These are phyloP conservation scores for Ogataea ramenticola DNA, from an alignment of 805 yeast species.

Conservation along the genomic window DNA sequence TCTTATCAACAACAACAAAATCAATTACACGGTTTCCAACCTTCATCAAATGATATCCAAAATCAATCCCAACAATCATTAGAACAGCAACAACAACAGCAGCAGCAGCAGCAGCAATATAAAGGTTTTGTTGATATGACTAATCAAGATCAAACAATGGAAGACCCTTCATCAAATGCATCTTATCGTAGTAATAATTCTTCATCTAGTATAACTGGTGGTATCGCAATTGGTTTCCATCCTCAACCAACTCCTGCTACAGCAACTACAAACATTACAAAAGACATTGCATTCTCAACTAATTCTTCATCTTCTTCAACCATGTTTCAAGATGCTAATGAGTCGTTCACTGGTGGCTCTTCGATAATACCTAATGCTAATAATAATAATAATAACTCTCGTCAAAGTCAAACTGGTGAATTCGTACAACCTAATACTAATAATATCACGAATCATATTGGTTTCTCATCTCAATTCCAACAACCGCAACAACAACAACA, in stretches of 20 bases:
- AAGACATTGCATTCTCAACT: constrained; percentile 36
- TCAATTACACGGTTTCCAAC: not conserved
- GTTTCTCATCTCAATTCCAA: too few relatives aligned
- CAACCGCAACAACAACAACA: too few relatives aligned
- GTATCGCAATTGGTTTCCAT: constrained; percentile 13
- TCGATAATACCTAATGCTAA: not conserved
- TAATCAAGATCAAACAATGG: constrained; percentile 3
- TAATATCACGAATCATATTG: not conserved
- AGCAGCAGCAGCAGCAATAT: constrained; percentile 2
- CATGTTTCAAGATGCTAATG: constrained; percentile 26
- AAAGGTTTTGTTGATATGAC: constrained; percentile 13
- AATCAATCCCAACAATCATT: constrained; percentile 2
- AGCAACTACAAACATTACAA: constrained; percentile 50
- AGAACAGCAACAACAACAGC: constrained; percentile 7
- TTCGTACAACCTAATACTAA: constrained; percentile 11
- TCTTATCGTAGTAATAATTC: constrained; percentile 1
- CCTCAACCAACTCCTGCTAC: constrained; percentile 37
- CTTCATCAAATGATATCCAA: not conserved
- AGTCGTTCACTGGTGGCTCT: constrained; percentile 6
- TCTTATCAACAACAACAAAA: constrained; percentile 15
- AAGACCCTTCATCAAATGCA: constrained; percentile 6
- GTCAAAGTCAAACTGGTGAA: constrained; percentile 3
- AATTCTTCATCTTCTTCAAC: constrained; percentile 26
- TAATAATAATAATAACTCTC: not conserved
- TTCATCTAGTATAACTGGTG: constrained; percentile 3